A percentile compares a stretch with the other conserved stretches of the same genome.
phyloP scores from a whole-genome alignment of 495 filamentous ascomycete species.

The Neurospora terricola region DNA sequence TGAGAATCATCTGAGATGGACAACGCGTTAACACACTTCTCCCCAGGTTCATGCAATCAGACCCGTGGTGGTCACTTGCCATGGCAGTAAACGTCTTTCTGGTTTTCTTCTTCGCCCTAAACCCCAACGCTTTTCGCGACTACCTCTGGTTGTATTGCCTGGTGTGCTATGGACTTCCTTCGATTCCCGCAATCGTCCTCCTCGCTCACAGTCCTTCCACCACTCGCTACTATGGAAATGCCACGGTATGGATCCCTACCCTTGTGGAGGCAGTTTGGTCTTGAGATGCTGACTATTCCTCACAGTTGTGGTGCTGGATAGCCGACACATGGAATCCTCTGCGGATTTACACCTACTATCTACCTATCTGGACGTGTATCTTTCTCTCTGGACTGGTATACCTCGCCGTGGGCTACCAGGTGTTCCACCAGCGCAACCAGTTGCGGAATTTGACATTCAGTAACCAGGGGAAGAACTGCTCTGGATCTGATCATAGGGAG shows the following conservation, averaged over 20 bases:
- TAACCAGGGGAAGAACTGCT: slow-evolving; percentile 20
- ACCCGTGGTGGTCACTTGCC: slow-evolving; percentile 53
- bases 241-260: slow-evolving; percentile 35
- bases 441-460: slow-evolving; percentile 39
- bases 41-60: slow-evolving; percentile 47
- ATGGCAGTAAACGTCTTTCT: slow-evolving; percentile 86
- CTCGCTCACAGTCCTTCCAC: slow-evolving; percentile 20
- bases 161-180: slow-evolving; percentile 66
- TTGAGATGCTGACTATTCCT: not conserved
- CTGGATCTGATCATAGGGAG: slow-evolving; percentile 12
- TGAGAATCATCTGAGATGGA: not conserved
- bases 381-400: slow-evolving; percentile 62
- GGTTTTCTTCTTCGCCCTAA: slow-evolving; percentile 67
- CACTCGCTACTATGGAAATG: slow-evolving; percentile 50
- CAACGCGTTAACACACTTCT: slow-evolving; percentile 1
- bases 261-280: not conserved
- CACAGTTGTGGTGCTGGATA: slow-evolving; percentile 80
- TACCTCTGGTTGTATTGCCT: slow-evolving; percentile 62
- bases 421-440: slow-evolving; percentile 51
- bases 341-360: slow-evolving; percentile 70
- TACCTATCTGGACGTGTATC: slow-evolving; percentile 77
- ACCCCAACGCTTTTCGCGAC: slow-evolving; percentile 50
- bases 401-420: slow-evolving; percentile 55
- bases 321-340: slow-evolving; percentile 55
- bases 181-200: slow-evolving; percentile 57